A percentile compares a stretch with the other conserved stretches of the same genome.
Evolutionary conservation across 2,329 filamentous ascomycete species (phyloP).

Genomic region (Fusarium clavum): DNA sequence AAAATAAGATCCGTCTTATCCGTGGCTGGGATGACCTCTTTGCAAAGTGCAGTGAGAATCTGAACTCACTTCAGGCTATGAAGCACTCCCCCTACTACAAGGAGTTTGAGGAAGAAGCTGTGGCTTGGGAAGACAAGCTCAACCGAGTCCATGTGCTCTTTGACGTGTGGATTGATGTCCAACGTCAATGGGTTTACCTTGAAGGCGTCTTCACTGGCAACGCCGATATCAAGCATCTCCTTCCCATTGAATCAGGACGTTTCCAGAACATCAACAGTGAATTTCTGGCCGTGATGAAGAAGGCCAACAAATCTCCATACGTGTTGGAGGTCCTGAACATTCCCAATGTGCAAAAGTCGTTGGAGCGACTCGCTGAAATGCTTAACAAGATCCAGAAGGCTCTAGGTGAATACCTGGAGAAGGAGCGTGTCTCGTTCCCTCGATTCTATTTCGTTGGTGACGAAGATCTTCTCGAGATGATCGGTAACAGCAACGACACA

Average conservation of each 20-base stretch:
- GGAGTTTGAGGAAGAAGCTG: conserved; percentile 97
- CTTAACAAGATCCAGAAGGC: conserved; percentile 99
- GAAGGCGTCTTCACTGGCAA: conserved; percentile 99
- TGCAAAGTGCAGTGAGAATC: conserved; percentile 96
- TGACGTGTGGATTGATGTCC: conserved; percentile 99
- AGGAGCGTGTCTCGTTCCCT: conserved; percentile 96
- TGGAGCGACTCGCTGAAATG: conserved; percentile 95
- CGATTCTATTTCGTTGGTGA: conserved; percentile 99
- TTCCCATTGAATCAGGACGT: conserved; percentile 94
- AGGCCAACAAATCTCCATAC: conserved; percentile 95
- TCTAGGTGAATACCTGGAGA: conserved; percentile 96
- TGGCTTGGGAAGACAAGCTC: conserved; percentile 96
- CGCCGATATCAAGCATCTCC: conserved; percentile 96
- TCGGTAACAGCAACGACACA: conserved; percentile 98
- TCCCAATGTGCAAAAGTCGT: conserved; percentile 91
- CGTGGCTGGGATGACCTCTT: conserved; percentile 98
- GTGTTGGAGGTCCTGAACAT: conserved; percentile 97
- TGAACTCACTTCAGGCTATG: conserved; percentile 98
- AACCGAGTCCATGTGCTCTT: conserved; percentile 98
- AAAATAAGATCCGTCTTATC: conserved; percentile 97
- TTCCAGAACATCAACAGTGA: conserved; percentile 99
- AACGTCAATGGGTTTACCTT: conserved; percentile 99
- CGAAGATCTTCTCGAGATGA: conserved; percentile 98
- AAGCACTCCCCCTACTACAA: conserved; percentile 99
- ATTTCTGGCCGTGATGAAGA: conserved; percentile 99